These are phyloP conservation scores for Paramecium tetraurelia DNA, from an alignment of 73 alveolate genomes.

Conservation along the genomic window DNA sequence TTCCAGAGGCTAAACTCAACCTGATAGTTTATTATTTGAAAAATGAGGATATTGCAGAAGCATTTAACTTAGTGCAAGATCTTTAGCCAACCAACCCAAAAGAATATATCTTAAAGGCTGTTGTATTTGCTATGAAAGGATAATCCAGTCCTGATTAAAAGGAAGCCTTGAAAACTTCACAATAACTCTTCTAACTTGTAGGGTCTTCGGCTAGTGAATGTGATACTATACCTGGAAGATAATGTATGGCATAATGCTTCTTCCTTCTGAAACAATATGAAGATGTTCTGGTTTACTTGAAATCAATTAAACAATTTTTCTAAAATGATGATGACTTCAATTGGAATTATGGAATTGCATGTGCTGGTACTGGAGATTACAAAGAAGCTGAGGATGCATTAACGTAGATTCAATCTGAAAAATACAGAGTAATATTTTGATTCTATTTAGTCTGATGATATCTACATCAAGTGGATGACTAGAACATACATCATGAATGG, in stretches of 20 bases:
- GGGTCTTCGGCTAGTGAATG: slow-evolving; percentile 99
- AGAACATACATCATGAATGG: slow-evolving; percentile 95
- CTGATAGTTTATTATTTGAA: slow-evolving; percentile 93
- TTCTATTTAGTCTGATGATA: slow-evolving; percentile 57
- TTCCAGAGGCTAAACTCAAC: slow-evolving; percentile 98
- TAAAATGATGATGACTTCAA: slow-evolving; percentile 97
- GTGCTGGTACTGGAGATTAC: slow-evolving; percentile 92
- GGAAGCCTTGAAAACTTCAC: slow-evolving; percentile 93
- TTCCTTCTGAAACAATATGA: slow-evolving; percentile 82
- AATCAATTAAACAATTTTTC: slow-evolving; percentile 86
- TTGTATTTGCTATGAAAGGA: slow-evolving; percentile 97
- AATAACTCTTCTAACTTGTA: slow-evolving; percentile 91
- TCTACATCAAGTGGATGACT: slow-evolving; percentile 92
- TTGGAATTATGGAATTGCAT: slow-evolving; percentile 97
- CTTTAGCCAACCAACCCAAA: slow-evolving; percentile 96
- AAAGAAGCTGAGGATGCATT: slow-evolving; percentile 92
- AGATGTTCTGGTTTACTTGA: slow-evolving; percentile 88
- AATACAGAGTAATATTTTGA: slow-evolving; percentile 26
- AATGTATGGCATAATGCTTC: slow-evolving; percentile 99
- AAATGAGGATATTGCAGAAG: slow-evolving; percentile 92
- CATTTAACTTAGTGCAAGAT: slow-evolving; percentile 94
- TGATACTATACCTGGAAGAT: slow-evolving; percentile 99
- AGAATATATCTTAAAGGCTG: slow-evolving; percentile 96
- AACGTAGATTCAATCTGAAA: slow-evolving; percentile 79
- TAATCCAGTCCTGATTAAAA: slow-evolving; percentile 84